Base-by-base conservation (phyloP, 768 basidiomycete species). In the Pleurotus giganteus region DNA sequence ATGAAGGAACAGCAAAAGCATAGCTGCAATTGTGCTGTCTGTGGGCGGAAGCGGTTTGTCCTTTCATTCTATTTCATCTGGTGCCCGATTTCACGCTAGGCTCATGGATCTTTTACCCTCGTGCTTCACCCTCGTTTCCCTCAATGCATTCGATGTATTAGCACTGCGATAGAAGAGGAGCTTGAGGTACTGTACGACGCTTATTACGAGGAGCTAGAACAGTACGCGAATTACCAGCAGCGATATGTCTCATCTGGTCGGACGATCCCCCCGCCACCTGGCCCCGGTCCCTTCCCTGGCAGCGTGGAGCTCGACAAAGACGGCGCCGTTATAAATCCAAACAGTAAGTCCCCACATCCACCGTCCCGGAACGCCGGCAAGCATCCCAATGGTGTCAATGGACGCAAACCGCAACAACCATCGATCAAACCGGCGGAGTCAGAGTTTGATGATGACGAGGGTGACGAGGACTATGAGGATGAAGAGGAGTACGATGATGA, bases 1-100 rank as follows among this genome's bases (percentile, higher is more conserved):
- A 99, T 99, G 94, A 98, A 98, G 78, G 97, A 99, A 72, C 92
- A 98, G 77, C 94, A 98, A 82, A 89, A 91, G 66, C 94, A 98
- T 68, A 88, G 86, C 57, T 99, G 97, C 68, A 86, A 86, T 58
- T 96, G 96, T 76, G 94, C 95, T 34, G 91, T 98, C 29, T 96
- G 96, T 76, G 94, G 95, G 53, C 78, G 96, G 69, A 99, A 99
- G 81, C 89, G 96, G 91, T 91, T 65, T 58, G 89, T 83, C 61
- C 55, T 62, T 61, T 65, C 60, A 63, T 57, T 55, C 60, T 68
- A 60, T 53, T 56, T 65, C n/a, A 36, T 60, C 65, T 68, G 57
- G 65, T 60, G 47, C 60, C 47, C 56, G 46, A 49, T 50, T 58
- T 55, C 54, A 51, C 42, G 13, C 46, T 56, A 54, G 53, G 59